Evolutionary conservation across 495 filamentous ascomycete genomes (phyloP).

Genomic region (Lasiosphaeris hirsuta): DNA sequence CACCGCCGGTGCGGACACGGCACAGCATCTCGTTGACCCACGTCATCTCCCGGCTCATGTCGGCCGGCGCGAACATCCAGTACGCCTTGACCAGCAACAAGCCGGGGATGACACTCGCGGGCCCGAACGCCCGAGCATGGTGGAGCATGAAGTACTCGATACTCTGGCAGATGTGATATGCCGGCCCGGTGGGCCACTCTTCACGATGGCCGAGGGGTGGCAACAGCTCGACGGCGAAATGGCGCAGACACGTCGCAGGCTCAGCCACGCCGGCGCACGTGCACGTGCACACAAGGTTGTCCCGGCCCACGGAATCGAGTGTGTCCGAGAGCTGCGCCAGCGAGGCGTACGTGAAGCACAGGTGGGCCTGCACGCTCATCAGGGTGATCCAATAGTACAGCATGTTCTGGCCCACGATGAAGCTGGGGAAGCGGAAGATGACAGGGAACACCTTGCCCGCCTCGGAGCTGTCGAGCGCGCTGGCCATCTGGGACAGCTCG

Average conservation of each 20-base stretch:
- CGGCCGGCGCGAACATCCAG: neutral
- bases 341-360: neutral
- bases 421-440: neutral
- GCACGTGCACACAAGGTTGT: neutral
- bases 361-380: neutral
- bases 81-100: neutral
- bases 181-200: neutral
- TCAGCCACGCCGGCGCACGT: neutral
- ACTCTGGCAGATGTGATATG: neutral
- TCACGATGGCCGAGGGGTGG: neutral
- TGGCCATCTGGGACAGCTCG: neutral
- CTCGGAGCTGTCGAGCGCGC: neutral
- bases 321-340: neutral
- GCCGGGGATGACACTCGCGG: neutral
- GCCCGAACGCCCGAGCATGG: neutral
- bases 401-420: slow-evolving; percentile 6
- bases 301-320: neutral
- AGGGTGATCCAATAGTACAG: neutral
- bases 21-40: slow-evolving; percentile 1
- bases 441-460: slow-evolving; percentile 1
- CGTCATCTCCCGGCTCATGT: slow-evolving; percentile 1
- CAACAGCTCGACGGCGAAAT: neutral
- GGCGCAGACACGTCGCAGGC: neutral
- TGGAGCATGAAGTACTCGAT: slow-evolving; percentile 3
- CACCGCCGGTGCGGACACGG: neutral